A percentile compares a stretch with the other conserved stretches of the same genome.
Evolutionary conservation across 148 eudicot species (phyloP).

Genomic region (Silene conica): DNA sequence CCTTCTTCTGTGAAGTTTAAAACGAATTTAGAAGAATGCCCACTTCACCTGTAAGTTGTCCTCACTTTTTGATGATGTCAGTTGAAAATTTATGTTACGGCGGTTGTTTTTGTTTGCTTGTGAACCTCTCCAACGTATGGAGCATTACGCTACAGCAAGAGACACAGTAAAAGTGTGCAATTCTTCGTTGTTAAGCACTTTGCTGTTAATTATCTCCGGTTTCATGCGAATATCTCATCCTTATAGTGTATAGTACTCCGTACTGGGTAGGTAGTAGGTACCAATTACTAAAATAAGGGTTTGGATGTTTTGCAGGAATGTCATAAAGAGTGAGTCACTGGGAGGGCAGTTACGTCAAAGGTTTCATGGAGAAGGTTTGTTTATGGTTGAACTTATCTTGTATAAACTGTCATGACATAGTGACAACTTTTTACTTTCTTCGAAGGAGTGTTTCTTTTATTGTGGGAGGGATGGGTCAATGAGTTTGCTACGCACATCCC

Average conservation of each 20-base stretch:
- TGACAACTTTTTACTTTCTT: too few relatives aligned
- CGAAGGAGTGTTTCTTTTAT: neutral
- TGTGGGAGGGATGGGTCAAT: neutral
- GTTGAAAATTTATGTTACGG: neutral
- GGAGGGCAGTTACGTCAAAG: conserved; percentile 34
- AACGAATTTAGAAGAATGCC: neutral
- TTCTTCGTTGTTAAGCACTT: neutral
- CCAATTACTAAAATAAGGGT: conserved; percentile 1
- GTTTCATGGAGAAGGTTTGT: conserved; percentile 31
- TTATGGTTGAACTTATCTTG: neutral
- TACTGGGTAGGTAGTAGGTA: conserved; percentile 25
- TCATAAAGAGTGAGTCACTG: conserved; percentile 24
- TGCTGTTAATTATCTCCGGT: neutral
- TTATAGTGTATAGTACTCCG: neutral
- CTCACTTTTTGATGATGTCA: too few relatives aligned
- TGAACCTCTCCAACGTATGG: neutral
- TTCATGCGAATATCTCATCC: neutral
- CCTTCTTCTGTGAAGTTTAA: neutral
- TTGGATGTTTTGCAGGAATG: conserved; percentile 30
- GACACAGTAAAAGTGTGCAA: neutral
- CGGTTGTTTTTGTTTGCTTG: neutral
- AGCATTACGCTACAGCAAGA: neutral
- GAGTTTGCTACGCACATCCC: neutral
- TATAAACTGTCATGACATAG: neutral
- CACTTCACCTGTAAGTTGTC: too few relatives aligned